These are phyloP conservation scores for Fusarium keratoplasticum DNA, from an alignment of 2,329 filamentous ascomycete genomes.

Conservation along the genomic window DNA sequence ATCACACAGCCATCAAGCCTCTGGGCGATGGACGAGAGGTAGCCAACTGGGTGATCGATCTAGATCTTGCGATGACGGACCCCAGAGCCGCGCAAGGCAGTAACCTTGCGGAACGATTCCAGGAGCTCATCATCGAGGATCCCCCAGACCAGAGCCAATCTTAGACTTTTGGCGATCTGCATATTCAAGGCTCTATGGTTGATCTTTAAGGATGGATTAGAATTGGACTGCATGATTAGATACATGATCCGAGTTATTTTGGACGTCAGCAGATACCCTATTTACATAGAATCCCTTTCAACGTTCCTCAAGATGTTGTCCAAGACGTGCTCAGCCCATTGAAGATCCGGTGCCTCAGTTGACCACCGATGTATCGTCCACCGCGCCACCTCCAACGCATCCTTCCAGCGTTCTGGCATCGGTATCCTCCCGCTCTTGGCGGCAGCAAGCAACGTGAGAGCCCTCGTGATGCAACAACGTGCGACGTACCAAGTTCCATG, in stretches of 20 bases:
- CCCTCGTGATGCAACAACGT: neutral
- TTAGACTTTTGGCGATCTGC: neutral
- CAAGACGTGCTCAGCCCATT: neutral
- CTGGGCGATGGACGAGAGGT: neutral
- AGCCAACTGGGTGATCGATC: neutral
- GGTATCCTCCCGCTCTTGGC: neutral
- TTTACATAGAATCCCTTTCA: neutral
- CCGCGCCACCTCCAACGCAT: neutral
- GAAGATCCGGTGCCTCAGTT: neutral
- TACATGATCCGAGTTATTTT: neutral
- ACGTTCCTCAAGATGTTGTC: neutral
- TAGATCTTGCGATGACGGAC: slow-evolving; percentile 2
- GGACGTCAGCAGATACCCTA: neutral
- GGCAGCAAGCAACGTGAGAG: neutral
- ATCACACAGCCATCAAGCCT: neutral
- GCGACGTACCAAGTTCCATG: neutral
- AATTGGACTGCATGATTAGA: neutral
- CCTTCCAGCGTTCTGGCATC: neutral
- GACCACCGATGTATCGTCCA: neutral
- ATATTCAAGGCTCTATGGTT: neutral
- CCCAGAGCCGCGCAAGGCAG: neutral
- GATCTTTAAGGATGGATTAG: neutral
- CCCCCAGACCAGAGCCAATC: neutral
- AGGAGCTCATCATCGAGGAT: neutral
- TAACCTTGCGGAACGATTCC: neutral